Base-by-base conservation (phyloP, 345 rosid genomes). In the Anastatica hierochuntica region DNA sequence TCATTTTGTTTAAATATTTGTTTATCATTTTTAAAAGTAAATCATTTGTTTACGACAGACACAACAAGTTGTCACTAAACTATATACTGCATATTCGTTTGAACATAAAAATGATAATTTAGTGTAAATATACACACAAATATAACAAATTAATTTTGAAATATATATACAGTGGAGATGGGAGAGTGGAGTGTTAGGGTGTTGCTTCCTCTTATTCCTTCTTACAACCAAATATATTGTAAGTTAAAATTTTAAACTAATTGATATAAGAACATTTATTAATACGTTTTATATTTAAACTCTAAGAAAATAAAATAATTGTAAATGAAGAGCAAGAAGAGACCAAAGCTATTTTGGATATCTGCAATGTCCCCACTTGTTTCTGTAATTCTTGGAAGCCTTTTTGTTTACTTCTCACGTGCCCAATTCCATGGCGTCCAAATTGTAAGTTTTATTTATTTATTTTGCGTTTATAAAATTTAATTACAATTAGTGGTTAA, bases 351-450 rank as follows among this genome's bases (percentile, higher is more conserved):
- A 30, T 90, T 90, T 24, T 90, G 97, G 97, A 67, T 86, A 63
- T 75, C 94, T 48, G 97, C 97, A 64, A 78, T 86, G 88, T 82
- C 94, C 10, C 97, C 97, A 34, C 68, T 90, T 68, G 80, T 84
- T 6, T 77, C 94, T 0, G 90, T 90, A 23, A 43, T 90, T 18
- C 55, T 83, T 40, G 97, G 88, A 61, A 90, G 88, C 49, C 62
- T 86, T 20, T 82, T 90, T 11, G 90, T 83, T 36, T 90, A 78
- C 58, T 58, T 81, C 64, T 68, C 88, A 8, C 90, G 81, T 53
- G 84, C 90, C 29, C 94, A 86, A 44, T 80, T 43, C 24, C 95
- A 81, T 52, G 95, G 94, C 16, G 75, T 90, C 60, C 73, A 76
- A 77, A 86, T 81, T 80, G 95, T 89, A 53, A 21, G 24, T 21